Evolutionary conservation across 1,139 yeast genomes (phyloP), one percentile per base, ranked within the genome.

Genomic region (Pichia sp.): DNA sequence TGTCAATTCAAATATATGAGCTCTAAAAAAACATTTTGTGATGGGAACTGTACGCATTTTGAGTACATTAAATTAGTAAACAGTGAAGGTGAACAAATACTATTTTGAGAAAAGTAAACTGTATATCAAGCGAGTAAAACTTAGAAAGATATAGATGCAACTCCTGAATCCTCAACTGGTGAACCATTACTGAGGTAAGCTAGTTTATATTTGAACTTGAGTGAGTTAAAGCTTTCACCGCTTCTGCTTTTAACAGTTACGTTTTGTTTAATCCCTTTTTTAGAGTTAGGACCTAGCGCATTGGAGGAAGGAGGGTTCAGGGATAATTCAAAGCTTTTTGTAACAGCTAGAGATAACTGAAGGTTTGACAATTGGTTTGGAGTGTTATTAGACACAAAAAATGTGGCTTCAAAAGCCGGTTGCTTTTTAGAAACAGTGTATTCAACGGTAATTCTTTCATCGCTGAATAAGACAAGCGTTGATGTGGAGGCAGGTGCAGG

Each of bases 121-220:
- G 8, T 26, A 26, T 26, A 4, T 26, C 5, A 47, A 30, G 40
- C 4, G 13, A 19, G 23, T 8, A 10, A 31, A 16, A 32, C 29
- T 40, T 47, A 53, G 5, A 57, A 36, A 11, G 57, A 47, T 42
- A 66, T 53, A 2, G 67, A 65, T 49, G 69, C 75, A 44, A 85
- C 82, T 15, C 89, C 88, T 15, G 82, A 76, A 60, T 82, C 87
- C 64, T 80, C 85, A 41, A 70, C 70, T 11, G 70, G 68, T 15
- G 70, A 66, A 13, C 82, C 84, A 53, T 78, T 79, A 7, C 77
- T 65, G 15, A 65, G 65, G 66, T 83, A 90, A 57, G 81, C 80
- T 34, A 82, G 79, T 68, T 87, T 89, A 95, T 95, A 92, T 68
- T 90, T 87, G 57, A 92, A 75, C 71, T 89, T 90, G 62, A 89